Base-by-base conservation (phyloP, 306 rosid genomes). In the Clitoria ternatea region DNA sequence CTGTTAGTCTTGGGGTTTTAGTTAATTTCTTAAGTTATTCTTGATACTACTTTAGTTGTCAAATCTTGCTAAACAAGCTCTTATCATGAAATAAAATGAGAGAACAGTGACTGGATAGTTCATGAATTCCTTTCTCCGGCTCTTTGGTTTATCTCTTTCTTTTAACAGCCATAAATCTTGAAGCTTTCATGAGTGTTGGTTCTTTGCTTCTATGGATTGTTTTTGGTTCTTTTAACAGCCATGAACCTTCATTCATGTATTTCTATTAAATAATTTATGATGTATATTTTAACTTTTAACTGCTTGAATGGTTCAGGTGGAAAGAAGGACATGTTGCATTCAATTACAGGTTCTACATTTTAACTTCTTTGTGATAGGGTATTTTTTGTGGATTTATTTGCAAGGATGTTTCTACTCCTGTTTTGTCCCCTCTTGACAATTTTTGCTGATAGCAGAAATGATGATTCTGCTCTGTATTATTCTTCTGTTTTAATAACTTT, bases 281-380 rank as follows among this genome's bases (percentile, higher is more conserved):
- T 23, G 5, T 32, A 6, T 39, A 18, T 39, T 72, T 63, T 79
- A 50, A 79, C 74, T 30, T 66, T 20, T 74, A 53, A 44, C 73
- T 79, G n/a, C 42, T 7, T 80, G 39, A 85, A 66, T 73, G 76
- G 54, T 80, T 69, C 92, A 94, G 99, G 90, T 80, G 80, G 79
- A 86, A 87, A 68, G 92, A 90, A 42, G 92, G 96, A 78, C 83
- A 70, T 70, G 92, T 94, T 57, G 53, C 66, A 45, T 94, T 89
- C 63, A 72, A 86, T 63, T 94, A 91, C 78, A 86, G 97, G 81
- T 79, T 72, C 22, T 40, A n/a, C 44, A 30, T 66, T 30, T 44
- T 56, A 18, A 39, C 49, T 65, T 30, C 8, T 61, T 13, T 55
- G 26, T 45, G 64, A 55, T 39, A 7, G 1, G 43, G 18, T 47